Base-by-base conservation (phyloP, 2,329 filamentous ascomycete genomes). In the Fusarium transvaalense region DNA sequence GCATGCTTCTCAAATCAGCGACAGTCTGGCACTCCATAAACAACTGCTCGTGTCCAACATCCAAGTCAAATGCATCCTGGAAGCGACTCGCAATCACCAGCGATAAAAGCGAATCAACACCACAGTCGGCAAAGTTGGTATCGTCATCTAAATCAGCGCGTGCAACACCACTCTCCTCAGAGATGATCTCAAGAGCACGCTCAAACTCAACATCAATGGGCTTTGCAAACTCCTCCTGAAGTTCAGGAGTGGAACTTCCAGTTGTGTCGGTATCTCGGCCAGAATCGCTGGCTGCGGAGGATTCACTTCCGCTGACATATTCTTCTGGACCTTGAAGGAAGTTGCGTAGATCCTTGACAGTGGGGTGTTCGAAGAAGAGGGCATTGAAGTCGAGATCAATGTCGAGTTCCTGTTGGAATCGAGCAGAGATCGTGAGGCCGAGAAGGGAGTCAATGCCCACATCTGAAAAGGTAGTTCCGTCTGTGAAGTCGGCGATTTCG, bases 361-460 rank as follows among this genome's bases (percentile, higher is more conserved):
- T 88, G 0, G 84, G 78, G 48, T 86, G 78, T 37, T 88, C 86
- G 21, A 85, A 81, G 43, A 73, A 69, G 65, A 88, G 87, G 0
- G 83, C 82, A 52, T 85, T 80, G 4, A 84, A 84, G 68, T 83
- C 79, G 8, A 89, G 74, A 51, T 87, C 82, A 10, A 89, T 75
- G 32, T 87, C 85, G 5, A 89, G 76, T 25, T 89, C 86, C 66
- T 89, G 86, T 13, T 85, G 84, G 50, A 89, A 82, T 27, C 85
- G 82, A 25, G 85, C 86, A 27, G 82, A 82, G 42, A 89, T 85
- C 8, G 85, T 87, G 23, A 90, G 77, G 2, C 85, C 82, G 79
- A 89, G 86, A n/a, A 90, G 80, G 2, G 87, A 89, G 72, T 90
- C 87, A 17, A 88, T 84, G 25, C 87, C 87, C 4, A 89, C 79